These are phyloP conservation scores for Trichoderma koningii DNA, from an alignment of 2,329 filamentous ascomycete species.

Conservation along the genomic window DNA sequence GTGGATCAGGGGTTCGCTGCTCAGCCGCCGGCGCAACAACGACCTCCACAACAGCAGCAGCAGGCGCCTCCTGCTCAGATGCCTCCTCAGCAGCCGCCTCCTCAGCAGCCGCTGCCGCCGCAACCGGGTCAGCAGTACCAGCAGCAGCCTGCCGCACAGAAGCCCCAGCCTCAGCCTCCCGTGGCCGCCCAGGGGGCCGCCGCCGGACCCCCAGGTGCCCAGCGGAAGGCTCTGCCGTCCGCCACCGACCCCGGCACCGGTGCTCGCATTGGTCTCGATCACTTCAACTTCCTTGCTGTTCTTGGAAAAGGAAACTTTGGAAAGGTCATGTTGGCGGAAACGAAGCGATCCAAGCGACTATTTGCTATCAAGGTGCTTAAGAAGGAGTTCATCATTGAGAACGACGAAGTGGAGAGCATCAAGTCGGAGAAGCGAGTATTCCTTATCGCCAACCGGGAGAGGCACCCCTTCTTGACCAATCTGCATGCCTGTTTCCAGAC, in stretches of 20 bases:
- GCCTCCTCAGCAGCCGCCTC: slow-evolving; percentile 42
- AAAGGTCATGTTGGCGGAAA: slow-evolving; percentile 99
- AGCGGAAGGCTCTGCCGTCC: slow-evolving; percentile 64
- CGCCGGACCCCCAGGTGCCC: slow-evolving; percentile 29
- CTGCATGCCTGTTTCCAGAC: slow-evolving; percentile 99
- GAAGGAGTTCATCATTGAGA: slow-evolving; percentile 99
- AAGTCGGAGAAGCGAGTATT: slow-evolving; percentile 98
- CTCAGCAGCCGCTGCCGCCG: slow-evolving; percentile 38
- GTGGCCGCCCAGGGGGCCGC: slow-evolving; percentile 37
- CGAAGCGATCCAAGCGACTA: slow-evolving; percentile 85
- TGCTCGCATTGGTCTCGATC: slow-evolving; percentile 87
- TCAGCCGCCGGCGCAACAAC: slow-evolving; percentile 38
- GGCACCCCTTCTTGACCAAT: slow-evolving; percentile 92
- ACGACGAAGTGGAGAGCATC: slow-evolving; percentile 97
- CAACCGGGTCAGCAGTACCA: slow-evolving; percentile 41
- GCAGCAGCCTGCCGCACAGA: slow-evolving; percentile 40
- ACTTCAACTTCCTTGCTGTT: slow-evolving; percentile 98
- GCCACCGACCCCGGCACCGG: slow-evolving; percentile 74
- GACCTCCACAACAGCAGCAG: slow-evolving; percentile 42
- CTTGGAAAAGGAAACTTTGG: slow-evolving; percentile 99
- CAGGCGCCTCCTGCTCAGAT: slow-evolving; percentile 43
- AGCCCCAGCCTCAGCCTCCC: slow-evolving; percentile 41
- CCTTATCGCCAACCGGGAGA: slow-evolving; percentile 93
- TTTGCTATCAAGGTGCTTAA: slow-evolving; percentile 99
- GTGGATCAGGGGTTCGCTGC: slow-evolving; percentile 51